Evolutionary conservation across 169 alveolate genomes (phyloP).

Genomic region (Plasmodium coatneyi): DNA sequence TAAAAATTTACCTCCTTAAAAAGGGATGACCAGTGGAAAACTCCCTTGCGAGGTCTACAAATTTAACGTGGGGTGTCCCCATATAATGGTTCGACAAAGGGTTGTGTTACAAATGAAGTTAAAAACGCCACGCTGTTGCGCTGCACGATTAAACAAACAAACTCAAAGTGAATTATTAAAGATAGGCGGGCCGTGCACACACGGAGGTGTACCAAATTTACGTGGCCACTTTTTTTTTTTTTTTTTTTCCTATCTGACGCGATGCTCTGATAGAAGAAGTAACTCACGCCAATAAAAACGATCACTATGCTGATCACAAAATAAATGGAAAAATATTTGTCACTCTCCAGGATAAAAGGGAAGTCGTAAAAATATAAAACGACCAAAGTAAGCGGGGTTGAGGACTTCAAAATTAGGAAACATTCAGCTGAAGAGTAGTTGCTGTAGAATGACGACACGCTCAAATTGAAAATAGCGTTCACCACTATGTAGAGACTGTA

Average conservation of each 20-base stretch:
- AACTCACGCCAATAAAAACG: constrained; percentile 69
- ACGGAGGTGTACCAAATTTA: background rate
- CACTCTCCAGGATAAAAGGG: constrained; percentile 63
- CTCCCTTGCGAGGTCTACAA: background rate
- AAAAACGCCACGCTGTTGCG: background rate
- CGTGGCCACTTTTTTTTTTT: background rate
- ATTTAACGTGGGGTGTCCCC: background rate
- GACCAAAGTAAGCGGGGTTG: constrained; percentile 63
- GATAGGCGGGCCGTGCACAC: background rate
- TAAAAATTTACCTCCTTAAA: background rate
- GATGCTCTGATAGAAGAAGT: constrained; percentile 60
- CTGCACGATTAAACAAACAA: background rate
- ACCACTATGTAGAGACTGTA: constrained; percentile 34
- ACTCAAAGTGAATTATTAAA: background rate
- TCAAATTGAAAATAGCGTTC: constrained; percentile 50
- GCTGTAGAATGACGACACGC: constrained; percentile 55
- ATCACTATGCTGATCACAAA: constrained; percentile 42
- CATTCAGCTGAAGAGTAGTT: constrained; percentile 73
- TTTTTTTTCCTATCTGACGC: background rate
- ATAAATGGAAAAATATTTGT: constrained; percentile 64
- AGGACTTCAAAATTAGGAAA: constrained; percentile 61
- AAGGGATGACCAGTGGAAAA: background rate
- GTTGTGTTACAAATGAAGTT: background rate
- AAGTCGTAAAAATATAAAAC: constrained; percentile 53
- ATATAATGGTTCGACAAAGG: background rate